These are phyloP conservation scores for Fusarium setosum DNA, from an alignment of 2,329 filamentous ascomycete species.

Conservation along the genomic window DNA sequence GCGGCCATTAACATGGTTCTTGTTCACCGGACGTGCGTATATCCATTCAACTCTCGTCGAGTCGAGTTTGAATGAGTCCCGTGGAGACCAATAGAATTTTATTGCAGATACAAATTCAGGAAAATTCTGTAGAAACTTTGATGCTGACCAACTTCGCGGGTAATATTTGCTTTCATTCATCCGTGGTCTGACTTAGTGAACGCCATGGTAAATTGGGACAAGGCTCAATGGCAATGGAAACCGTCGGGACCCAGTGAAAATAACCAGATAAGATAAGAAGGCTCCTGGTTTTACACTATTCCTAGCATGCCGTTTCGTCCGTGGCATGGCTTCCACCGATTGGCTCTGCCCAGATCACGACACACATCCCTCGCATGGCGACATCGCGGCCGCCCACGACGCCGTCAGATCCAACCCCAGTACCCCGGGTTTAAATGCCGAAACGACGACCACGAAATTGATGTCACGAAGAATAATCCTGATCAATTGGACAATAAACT, in stretches of 20 bases:
- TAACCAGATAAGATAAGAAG: not conserved
- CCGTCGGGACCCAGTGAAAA: not conserved
- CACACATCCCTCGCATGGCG: conserved; percentile 22
- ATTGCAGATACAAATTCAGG: too few relatives aligned
- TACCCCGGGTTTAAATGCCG: not conserved
- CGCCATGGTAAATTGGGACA: too few relatives aligned
- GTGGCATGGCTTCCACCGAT: not conserved
- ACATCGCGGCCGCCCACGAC: conserved; percentile 2
- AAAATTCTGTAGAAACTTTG: too few relatives aligned
- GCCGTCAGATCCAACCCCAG: not conserved
- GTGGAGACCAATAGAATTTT: too few relatives aligned
- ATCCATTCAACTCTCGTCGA: too few relatives aligned
- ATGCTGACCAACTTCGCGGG: too few relatives aligned
- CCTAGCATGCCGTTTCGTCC: not conserved
- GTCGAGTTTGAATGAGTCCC: too few relatives aligned
- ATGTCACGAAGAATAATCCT: conserved; percentile 5
- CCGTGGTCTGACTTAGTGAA: too few relatives aligned
- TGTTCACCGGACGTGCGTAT: too few relatives aligned
- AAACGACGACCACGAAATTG: not conserved
- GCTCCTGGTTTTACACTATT: not conserved
- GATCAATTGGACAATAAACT: not conserved
- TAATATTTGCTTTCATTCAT: too few relatives aligned
- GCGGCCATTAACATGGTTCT: too few relatives aligned
- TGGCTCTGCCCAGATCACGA: conserved; percentile 14
- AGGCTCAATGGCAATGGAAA: not conserved